Conservation (phyloP, 345 rosid species). For the Gossypium arboreum region DNA sequence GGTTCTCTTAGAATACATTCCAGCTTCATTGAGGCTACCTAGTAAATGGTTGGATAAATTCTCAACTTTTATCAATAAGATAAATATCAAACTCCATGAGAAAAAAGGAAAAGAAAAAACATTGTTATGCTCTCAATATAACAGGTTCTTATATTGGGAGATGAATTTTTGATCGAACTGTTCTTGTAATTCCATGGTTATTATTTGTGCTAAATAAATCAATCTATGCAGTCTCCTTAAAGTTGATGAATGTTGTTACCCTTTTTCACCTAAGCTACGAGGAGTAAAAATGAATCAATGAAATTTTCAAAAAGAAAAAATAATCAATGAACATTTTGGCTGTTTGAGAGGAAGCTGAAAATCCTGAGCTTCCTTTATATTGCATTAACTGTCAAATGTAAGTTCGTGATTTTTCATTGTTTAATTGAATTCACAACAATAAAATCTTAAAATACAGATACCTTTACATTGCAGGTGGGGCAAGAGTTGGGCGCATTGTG, state of each 20-base stretch:
- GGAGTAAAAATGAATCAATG: too few relatives aligned
- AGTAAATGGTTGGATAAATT: background rate
- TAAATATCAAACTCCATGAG: background rate
- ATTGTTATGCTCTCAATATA: background rate
- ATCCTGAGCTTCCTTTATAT: background rate
- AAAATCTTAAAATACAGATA: background rate
- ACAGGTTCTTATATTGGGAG: background rate
- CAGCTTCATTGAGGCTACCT: background rate
- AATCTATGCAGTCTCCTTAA: too few relatives aligned
- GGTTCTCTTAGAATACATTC: background rate
- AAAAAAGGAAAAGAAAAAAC: background rate
- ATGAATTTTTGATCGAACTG: too few relatives aligned
- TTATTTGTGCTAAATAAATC: too few relatives aligned
- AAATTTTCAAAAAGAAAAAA: too few relatives aligned
- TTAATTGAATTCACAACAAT: background rate
- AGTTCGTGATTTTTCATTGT: background rate
- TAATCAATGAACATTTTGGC: too few relatives aligned
- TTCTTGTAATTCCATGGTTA: too few relatives aligned
- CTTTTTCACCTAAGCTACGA: too few relatives aligned
- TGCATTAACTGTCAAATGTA: background rate
- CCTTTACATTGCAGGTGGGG: constrained; percentile 56
- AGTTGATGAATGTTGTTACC: too few relatives aligned
- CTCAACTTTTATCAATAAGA: background rate
- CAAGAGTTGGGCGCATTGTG: constrained; percentile 72
- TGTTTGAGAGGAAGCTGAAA: background rate